A percentile compares a stretch with the other conserved stretches of the same genome.
These are phyloP conservation scores for Peniophora sp. DNA, from an alignment of 1,284 basidiomycete species.

Conservation along the genomic window DNA sequence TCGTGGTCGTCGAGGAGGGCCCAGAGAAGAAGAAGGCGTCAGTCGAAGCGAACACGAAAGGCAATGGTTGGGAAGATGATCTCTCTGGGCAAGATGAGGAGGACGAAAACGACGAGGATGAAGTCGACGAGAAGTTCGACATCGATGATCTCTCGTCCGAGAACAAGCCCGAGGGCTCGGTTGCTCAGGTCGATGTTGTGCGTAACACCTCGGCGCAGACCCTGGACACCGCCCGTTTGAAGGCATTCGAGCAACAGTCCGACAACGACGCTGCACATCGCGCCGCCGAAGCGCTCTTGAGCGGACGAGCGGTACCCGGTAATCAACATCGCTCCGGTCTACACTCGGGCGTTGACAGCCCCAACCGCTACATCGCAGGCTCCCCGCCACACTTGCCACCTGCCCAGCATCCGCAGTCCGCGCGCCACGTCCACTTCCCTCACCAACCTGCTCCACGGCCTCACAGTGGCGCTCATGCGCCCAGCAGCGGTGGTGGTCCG, in stretches of 20 bases:
- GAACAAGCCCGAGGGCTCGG: not conserved
- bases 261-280: constrained; percentile 11
- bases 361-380: constrained; percentile 62
- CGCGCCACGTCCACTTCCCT: constrained; percentile 47
- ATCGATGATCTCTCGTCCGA: constrained; percentile 75
- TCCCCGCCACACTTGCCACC: constrained; percentile 49
- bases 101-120: constrained; percentile 32
- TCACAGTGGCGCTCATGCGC: constrained; percentile 10
- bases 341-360: constrained; percentile 67
- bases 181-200: not conserved
- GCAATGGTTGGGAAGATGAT: constrained; percentile 27
- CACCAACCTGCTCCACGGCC: constrained; percentile 29
- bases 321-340: constrained; percentile 26
- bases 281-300: constrained; percentile 13
- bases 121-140: constrained; percentile 74
- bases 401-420: constrained; percentile 20
- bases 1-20: constrained; percentile 93
- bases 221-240: constrained; percentile 24
- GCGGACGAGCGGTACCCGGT: constrained; percentile 23
- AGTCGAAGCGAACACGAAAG: constrained; percentile 14
- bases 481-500: constrained; percentile 17
- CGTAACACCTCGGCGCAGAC: not conserved
- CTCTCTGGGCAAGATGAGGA: constrained; percentile 46
- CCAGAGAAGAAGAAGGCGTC: constrained; percentile 35
- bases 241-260: constrained; percentile 14